These are phyloP conservation scores for Juncus inflexus DNA, from an alignment of 176 grass and related monocot species.

Conservation along the genomic window DNA sequence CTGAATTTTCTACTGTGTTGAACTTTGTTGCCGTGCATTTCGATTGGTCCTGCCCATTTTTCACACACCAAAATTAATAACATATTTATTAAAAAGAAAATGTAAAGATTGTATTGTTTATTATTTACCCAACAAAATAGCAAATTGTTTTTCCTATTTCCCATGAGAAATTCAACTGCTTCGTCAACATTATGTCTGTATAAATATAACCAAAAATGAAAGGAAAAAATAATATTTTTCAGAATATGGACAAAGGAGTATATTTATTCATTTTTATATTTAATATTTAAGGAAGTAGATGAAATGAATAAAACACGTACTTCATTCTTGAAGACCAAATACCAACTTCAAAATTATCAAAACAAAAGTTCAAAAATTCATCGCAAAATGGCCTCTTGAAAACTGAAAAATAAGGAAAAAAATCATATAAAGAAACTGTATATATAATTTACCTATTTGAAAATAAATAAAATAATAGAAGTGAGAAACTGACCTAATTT, in stretches of 20 bases:
- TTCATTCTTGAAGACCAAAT: conserved; percentile 78
- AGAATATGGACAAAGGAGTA: conserved; percentile 27
- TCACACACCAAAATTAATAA: conserved; percentile 29
- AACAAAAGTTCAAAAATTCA: conserved; percentile 74
- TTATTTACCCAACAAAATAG: conserved; percentile 83
- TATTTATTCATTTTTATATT: not conserved
- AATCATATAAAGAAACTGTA: conserved; percentile 9
- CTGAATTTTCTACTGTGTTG: conserved; percentile 59
- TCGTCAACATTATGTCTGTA: conserved; percentile 57
- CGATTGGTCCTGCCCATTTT: conserved; percentile 51
- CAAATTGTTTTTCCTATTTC: conserved; percentile 47
- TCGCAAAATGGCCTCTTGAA: conserved; percentile 68
- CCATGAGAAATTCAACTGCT: conserved; percentile 49
- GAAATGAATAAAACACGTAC: conserved; percentile 31
- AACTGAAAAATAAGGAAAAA: conserved; percentile 36
- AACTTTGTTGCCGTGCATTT: conserved; percentile 72
- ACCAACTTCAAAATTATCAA: conserved; percentile 57
- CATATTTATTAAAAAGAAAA: conserved; percentile 24
- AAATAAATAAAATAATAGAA: conserved; percentile 20
- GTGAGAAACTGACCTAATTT: conserved; percentile 59
- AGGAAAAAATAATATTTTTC: conserved; percentile 7
- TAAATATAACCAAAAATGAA: not conserved
- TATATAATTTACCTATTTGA: not conserved
- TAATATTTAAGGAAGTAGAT: conserved; percentile 28
- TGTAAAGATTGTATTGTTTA: not conserved